Evolutionary conservation across 176 grass and related monocot genomes (phyloP), one percentile per base, ranked within the genome.

Genomic region (Eremochloa ophiuroides): DNA sequence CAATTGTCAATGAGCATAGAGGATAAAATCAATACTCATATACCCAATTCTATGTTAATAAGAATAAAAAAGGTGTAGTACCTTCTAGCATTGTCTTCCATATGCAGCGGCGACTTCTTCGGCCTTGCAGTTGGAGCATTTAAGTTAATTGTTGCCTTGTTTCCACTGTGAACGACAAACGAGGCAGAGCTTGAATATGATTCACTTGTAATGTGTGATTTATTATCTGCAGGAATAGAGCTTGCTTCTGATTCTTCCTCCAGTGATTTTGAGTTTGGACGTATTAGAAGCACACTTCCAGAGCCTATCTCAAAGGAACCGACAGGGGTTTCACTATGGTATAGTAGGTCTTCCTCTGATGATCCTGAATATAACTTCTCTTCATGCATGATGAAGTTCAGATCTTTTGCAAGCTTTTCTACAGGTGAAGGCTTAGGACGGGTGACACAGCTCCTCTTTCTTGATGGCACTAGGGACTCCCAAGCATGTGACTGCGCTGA

Each of bases 181-280:
- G 74, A 89, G 53, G 65, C 56, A 53, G 70, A 77, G 40, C 74
- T 82, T 69, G 87, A 89, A 79, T 87, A 91, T 20, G 87, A 80
- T 74, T 91, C 89, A 89, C 79, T 87, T 74, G 80, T 85, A 94
- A 83, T 68, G 23, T 72, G 74, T 42, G 81, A 87, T 80, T 84
- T 89, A 80, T 94, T 87, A 75, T 94, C 92, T 77, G 77, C 78
- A 81, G 87, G 89, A 89, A 95, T 46, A 41, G 95, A 97, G 76
- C 90, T 97, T 87, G 92, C 90, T 85, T 97, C 92, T 73, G 92
- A 97, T 87, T 98, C 95, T 85, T 91, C 90, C 78, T 97, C 95
- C 39, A 80, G 71, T 46, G 77, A 87, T 83, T 89, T 97, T 31
- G 77, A 94, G 84, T 91, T 91, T 22, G 89, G 81, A 53, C 88